Evolutionary conservation across 495 filamentous ascomycete genomes (phyloP).

Genomic region (Jackrogersella minutella): DNA sequence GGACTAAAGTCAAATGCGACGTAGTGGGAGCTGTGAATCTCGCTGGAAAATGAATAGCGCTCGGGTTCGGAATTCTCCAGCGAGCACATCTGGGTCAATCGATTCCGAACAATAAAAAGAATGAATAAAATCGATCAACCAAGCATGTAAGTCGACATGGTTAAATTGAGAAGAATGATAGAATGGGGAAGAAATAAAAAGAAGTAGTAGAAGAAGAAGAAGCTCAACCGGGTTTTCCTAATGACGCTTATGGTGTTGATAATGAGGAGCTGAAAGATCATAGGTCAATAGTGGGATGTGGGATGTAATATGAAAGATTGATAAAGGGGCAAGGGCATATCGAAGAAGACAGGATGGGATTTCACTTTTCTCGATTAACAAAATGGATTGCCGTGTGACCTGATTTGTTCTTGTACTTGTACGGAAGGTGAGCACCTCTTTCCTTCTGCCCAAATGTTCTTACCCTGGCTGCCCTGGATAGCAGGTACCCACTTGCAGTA

Average conservation of each 20-base stretch:
- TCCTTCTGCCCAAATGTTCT: background rate
- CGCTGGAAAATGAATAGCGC: conserved; percentile 21
- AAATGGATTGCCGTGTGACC: conserved; percentile 41
- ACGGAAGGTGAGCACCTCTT: conserved; percentile 4
- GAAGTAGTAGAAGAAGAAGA: background rate
- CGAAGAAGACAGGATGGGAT: conserved; percentile 43
- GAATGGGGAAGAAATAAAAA: background rate
- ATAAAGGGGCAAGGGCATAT: conserved; percentile 38
- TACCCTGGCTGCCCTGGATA: conserved; percentile 26
- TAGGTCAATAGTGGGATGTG: background rate
- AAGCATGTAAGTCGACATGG: too few relatives aligned
- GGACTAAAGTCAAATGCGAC: conserved; percentile 31
- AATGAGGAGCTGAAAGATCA: background rate
- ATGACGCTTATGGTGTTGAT: conserved; percentile 2
- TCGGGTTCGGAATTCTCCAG: conserved; percentile 19
- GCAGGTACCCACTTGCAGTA: conserved; percentile 22
- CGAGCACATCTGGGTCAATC: conserved; percentile 35
- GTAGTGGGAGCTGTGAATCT: conserved; percentile 17
- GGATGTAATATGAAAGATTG: conserved; percentile 15
- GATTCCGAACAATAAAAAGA: background rate
- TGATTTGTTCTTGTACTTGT: conserved; percentile 35
- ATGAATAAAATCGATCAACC: conserved; percentile 3
- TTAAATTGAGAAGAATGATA: too few relatives aligned
- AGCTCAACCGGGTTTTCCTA: too few relatives aligned
- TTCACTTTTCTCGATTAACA: conserved; percentile 44